Evolutionary conservation across 257 asterid genomes (phyloP).

Genomic region (Salvia miltiorrhiza): DNA sequence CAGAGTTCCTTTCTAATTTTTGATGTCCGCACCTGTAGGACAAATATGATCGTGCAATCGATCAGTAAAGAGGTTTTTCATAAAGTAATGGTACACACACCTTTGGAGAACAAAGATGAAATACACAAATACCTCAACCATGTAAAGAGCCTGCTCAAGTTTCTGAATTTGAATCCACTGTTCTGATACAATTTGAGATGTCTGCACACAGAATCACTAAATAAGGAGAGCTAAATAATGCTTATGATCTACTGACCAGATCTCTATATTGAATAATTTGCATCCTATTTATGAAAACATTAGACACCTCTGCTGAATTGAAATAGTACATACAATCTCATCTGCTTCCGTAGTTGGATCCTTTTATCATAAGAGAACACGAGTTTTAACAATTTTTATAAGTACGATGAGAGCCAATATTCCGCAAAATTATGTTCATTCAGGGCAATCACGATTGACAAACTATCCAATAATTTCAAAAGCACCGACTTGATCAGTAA

Average conservation of each 20-base stretch:
- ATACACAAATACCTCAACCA: constrained; percentile 54
- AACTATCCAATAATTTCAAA: neutral
- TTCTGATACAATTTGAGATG: constrained; percentile 62
- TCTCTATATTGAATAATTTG: neutral
- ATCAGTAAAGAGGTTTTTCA: neutral
- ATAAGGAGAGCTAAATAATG: constrained; percentile 8
- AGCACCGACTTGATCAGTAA: neutral
- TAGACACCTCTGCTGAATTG: neutral
- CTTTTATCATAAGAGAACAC: neutral
- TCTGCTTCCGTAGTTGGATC: neutral
- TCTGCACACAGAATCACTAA: constrained; percentile 33
- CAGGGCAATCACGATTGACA: neutral
- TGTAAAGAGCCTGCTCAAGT: constrained; percentile 91
- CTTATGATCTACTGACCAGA: neutral
- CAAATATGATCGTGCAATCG: constrained; percentile 6
- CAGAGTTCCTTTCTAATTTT: constrained; percentile 49
- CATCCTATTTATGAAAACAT: neutral
- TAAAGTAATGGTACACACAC: neutral
- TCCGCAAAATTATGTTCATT: neutral
- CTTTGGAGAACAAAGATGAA: constrained; percentile 11
- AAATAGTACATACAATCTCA: neutral
- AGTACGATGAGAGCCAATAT: neutral
- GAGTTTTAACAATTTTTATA: neutral
- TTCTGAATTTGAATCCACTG: constrained; percentile 92
- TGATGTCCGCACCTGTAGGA: constrained; percentile 49